A percentile compares a stretch with the other conserved stretches of the same genome.
These are phyloP conservation scores for Fraxinus platypoda DNA, from an alignment of 305 asterid species.

Conservation along the genomic window DNA sequence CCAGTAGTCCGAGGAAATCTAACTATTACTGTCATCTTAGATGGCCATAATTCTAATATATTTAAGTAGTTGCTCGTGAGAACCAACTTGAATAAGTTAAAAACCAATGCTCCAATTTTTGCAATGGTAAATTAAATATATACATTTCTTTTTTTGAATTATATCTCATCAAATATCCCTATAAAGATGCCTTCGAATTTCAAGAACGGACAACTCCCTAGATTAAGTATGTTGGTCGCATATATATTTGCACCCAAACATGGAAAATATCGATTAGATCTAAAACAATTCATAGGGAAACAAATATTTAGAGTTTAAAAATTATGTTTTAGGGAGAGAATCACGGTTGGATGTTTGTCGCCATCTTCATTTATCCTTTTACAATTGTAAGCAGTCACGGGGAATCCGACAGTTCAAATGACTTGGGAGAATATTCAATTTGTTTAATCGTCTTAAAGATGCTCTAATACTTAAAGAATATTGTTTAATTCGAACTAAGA, in stretches of 20 bases:
- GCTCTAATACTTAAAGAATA: background rate
- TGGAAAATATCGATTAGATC: conserved; percentile 21
- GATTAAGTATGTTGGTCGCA: conserved; percentile 62
- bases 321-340: conserved; percentile 53
- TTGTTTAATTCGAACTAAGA: background rate
- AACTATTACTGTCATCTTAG: background rate
- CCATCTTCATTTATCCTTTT: conserved; percentile 12
- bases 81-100: too few relatives aligned
- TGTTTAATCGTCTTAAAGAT: background rate
- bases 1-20: conserved; percentile 30
- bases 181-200: background rate
- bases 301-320: conserved; percentile 19
- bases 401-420: background rate
- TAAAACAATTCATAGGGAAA: conserved; percentile 18
- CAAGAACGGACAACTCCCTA: conserved; percentile 35
- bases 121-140: background rate
- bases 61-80: too few relatives aligned
- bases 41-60: background rate
- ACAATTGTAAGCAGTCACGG: background rate
- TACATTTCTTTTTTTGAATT: background rate
- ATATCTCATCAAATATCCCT: background rate
- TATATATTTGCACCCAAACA: conserved; percentile 20
- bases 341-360: conserved; percentile 77
- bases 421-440: background rate
- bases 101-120: background rate